Percentiles rank a stretch among this genome's conserved stretches.
These are phyloP conservation scores for Capsicum baccatum DNA, from an alignment of 257 asterid species.

Conservation along the genomic window DNA sequence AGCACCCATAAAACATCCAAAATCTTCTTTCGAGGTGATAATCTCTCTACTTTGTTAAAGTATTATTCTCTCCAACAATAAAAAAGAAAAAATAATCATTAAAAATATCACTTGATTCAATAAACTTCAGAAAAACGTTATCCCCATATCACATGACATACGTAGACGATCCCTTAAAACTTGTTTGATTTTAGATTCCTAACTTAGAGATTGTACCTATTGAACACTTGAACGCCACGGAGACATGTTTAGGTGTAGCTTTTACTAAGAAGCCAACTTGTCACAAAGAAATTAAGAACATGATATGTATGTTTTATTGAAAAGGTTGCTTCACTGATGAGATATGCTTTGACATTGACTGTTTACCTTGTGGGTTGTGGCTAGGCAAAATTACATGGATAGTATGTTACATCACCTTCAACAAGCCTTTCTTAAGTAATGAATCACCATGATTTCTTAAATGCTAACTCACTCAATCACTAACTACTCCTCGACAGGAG, in stretches of 20 bases:
- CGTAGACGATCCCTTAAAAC: neutral
- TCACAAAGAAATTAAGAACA: neutral
- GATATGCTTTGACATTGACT: neutral
- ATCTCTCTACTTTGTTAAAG: neutral
- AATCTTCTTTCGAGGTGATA: neutral
- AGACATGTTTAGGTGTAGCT: neutral
- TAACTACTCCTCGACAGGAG: too few species aligned
- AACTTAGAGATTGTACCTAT: neutral
- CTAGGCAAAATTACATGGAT: neutral
- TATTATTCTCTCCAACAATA: neutral
- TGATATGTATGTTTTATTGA: neutral
- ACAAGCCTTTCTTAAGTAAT: neutral
- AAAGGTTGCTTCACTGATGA: neutral
- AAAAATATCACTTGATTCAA: neutral
- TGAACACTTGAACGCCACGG: neutral
- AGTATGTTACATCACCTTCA: conserved; percentile 20
- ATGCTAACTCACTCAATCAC: conserved; percentile 8
- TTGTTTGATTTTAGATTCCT: neutral
- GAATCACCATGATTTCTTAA: conserved; percentile 1
- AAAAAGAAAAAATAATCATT: too few species aligned
- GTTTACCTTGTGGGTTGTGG: neutral
- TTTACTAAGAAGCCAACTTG: neutral
- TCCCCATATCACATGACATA: neutral
- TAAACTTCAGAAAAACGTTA: neutral
- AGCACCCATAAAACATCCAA: neutral